Conservation (phyloP, 108 stramenopile species). For the Nitzschia sp. region DNA sequence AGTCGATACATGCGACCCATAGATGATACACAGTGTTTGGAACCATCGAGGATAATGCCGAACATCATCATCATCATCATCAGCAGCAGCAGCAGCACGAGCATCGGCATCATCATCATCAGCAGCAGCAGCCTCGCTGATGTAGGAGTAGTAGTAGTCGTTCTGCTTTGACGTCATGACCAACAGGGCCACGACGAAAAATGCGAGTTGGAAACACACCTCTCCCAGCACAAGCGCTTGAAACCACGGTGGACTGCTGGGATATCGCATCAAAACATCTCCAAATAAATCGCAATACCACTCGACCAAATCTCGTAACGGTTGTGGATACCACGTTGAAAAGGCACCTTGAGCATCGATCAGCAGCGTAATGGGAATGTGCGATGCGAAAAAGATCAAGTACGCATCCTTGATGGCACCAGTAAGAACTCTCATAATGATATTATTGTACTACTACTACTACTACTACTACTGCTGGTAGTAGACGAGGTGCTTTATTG, state of each 20-base stretch:
- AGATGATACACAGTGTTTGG: conserved; percentile 37
- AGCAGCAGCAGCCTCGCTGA: too few relatives aligned
- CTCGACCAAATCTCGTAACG: conserved; percentile 51
- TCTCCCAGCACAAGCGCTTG: conserved; percentile 60
- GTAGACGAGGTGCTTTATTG: too few relatives aligned
- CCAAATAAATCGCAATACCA: conserved; percentile 68
- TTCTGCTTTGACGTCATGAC: conserved; percentile 32
- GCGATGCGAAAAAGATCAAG: conserved; percentile 73
- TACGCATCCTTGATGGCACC: conserved; percentile 57
- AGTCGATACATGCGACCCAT: conserved; percentile 74
- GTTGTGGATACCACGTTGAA: conserved; percentile 51
- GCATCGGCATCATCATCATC: too few relatives aligned
- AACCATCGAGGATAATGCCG: conserved; percentile 45
- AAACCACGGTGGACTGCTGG: conserved; percentile 64
- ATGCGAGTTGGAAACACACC: conserved; percentile 77
- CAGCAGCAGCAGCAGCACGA: too few relatives aligned
- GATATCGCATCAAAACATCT: conserved; percentile 60
- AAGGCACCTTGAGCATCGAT: conserved; percentile 77
- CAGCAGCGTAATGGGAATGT: conserved; percentile 81
- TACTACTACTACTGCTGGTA: too few relatives aligned
- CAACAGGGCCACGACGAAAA: conserved; percentile 71
- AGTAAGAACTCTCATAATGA: conserved; percentile 50
- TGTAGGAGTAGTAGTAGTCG: not conserved
- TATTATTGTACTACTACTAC: too few relatives aligned
- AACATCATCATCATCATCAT: too few relatives aligned